These are phyloP conservation scores for Aspergillus haitiensis DNA, from an alignment of 495 filamentous ascomycete species.

Conservation along the genomic window DNA sequence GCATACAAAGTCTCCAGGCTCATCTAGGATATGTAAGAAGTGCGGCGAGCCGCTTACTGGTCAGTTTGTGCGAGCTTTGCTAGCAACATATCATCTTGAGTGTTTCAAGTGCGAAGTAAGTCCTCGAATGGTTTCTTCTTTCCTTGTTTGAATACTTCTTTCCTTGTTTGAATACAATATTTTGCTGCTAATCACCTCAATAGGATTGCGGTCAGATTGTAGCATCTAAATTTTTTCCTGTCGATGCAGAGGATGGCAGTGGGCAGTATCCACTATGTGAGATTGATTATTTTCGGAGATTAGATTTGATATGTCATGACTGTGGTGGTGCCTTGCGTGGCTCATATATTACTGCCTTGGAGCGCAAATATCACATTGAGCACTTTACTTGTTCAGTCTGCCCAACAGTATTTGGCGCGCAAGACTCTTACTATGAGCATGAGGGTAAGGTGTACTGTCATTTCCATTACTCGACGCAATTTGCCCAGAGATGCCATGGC, in stretches of 20 bases:
- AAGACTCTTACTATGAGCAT: conserved; percentile 98
- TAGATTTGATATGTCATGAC: conserved; percentile 86
- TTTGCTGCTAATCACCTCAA: conserved; percentile 5
- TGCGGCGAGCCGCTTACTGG: conserved; percentile 83
- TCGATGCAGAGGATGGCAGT: conserved; percentile 80
- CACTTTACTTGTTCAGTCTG: conserved; percentile 99
- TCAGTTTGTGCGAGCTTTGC: conserved; percentile 91
- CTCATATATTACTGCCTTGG: conserved; percentile 96
- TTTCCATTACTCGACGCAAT: conserved; percentile 97
- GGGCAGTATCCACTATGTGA: conserved; percentile 96
- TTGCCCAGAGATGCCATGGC: conserved; percentile 93
- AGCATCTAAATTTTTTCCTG: conserved; percentile 97
- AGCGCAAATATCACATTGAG: conserved; percentile 98
- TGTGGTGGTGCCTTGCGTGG: conserved; percentile 93
- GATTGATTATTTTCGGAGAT: conserved; percentile 92
- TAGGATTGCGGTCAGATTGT: conserved; percentile 97
- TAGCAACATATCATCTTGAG: conserved; percentile 92
- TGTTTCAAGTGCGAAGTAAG: conserved; percentile 96
- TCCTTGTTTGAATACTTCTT: background rate
- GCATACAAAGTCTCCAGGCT: conserved; percentile 42
- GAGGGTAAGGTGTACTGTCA: conserved; percentile 97
- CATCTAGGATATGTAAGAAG: conserved; percentile 74
- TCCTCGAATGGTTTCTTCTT: conserved; percentile 21
- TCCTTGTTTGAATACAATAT: background rate
- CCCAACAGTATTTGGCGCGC: conserved; percentile 93